Evolutionary conservation across 83 land plant species (phyloP), one percentile per base, ranked within the genome.

Genomic region (Diphasiastrum complanatum): DNA sequence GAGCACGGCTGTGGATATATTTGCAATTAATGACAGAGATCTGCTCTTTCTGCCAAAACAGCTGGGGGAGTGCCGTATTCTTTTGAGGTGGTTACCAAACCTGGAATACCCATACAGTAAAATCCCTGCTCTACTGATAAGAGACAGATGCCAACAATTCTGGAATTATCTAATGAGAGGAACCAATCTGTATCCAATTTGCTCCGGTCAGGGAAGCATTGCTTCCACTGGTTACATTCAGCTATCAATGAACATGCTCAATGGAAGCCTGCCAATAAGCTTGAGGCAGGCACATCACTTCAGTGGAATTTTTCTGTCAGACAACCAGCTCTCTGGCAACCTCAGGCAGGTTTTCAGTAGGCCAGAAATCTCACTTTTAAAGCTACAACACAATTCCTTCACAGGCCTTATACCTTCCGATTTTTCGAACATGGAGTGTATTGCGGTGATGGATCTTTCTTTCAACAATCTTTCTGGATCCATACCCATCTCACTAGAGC

Each of bases 361-460:
- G 83, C 16, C 14, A 61, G 8, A 20, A 79, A 33, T 78, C 81
- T 14, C 69, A 47, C 18, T 53, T 83, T 14, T 69, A 68, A 4
- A 53, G 5, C 73, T 85, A 12, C 34, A 66, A 62, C 69, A 73
- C 8, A 85, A 81, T 54, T 26, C 33, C 30, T 36, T 85, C 22
- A 55, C 45, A 6, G 88, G 89, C 4, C 28, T 51, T 3, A 81
- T 87, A 33, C 89, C 93, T 25, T 12, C 40, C 4, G 79, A 77
- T n/a, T 71, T 87, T 26, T 74, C 72, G 5, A 43, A 69, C 50
- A 79, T 82, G 37, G 11, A 26, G 2, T 45, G 30, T 1, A 57
- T 87, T 10, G 61, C 32, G 33, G n/a, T 63, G 5, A 43, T 87
- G 1, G 81, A 82, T 45, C 19, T 87, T 5, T 68, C 81, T 20